Percentiles rank a stretch among this genome's conserved stretches.
phyloP scores from a whole-genome alignment of 805 yeast genomes.

The Saturnispora mendoncae region DNA sequence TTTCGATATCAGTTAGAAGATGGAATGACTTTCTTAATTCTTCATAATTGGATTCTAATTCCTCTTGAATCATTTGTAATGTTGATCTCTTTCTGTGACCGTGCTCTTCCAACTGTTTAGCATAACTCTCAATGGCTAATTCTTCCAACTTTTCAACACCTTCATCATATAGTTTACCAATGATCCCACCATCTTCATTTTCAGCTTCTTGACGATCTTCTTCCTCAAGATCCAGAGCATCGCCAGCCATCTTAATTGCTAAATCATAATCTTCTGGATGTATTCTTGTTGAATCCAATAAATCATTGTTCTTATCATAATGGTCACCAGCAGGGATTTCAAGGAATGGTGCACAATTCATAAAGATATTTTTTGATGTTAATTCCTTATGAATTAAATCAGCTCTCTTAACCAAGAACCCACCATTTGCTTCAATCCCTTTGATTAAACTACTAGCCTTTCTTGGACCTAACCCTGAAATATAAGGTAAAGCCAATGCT shows the following conservation, averaged over 20 bases:
- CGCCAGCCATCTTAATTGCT: constrained; percentile 96
- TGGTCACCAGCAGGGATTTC: constrained; percentile 59
- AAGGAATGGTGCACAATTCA: constrained; percentile 87
- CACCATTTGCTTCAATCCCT: constrained; percentile 63
- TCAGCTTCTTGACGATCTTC: constrained; percentile 75
- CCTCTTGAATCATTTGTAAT: constrained; percentile 75
- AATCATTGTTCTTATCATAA: constrained; percentile 56
- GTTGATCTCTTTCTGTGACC: constrained; percentile 71
- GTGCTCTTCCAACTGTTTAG: constrained; percentile 76
- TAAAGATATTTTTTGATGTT: constrained; percentile 70
- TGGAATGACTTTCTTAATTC: constrained; percentile 75
- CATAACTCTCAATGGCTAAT: constrained; percentile 82
- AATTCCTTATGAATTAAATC: constrained; percentile 78
- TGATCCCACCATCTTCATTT: constrained; percentile 69
- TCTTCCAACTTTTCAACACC: constrained; percentile 74
- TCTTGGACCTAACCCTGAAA: constrained; percentile 93
- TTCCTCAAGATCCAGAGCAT: constrained; percentile 92
- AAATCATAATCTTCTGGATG: constrained; percentile 97
- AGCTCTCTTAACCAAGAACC: constrained; percentile 56
- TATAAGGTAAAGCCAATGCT: constrained; percentile 63
- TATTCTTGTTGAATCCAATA: constrained; percentile 88
- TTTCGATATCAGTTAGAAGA: constrained; percentile 53
- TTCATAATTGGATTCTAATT: constrained; percentile 77
- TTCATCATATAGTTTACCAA: constrained; percentile 60
- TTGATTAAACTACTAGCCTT: constrained; percentile 82